A percentile compares a stretch with the other conserved stretches of the same genome.
Conservation (phyloP, 1,284 basidiomycete genomes). For the Rhodotorula sp. region DNA sequence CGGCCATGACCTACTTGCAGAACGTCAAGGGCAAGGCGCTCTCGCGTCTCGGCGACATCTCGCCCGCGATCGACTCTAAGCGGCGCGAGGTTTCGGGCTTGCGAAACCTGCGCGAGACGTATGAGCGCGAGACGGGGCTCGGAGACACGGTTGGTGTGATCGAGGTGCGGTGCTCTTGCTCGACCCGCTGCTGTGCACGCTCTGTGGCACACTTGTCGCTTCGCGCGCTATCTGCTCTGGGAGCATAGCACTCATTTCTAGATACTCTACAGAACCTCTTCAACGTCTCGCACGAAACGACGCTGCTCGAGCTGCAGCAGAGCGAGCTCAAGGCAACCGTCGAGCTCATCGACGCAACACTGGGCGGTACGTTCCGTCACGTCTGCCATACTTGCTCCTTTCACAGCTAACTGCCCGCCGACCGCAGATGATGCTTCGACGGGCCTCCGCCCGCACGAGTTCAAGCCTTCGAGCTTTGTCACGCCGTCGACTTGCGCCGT, state of each 20-base stretch:
- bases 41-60: conserved; percentile 63
- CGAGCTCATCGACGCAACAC: conserved; percentile 62
- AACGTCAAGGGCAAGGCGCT: conserved; percentile 32
- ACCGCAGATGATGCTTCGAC: conserved; percentile 62
- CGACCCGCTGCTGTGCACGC: conserved; percentile 2
- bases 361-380: conserved; percentile 50
- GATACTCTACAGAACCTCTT: conserved; percentile 60
- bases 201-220: not conserved
- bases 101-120: conserved; percentile 58
- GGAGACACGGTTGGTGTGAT: conserved; percentile 64
- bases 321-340: conserved; percentile 62
- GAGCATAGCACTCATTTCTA: not conserved
- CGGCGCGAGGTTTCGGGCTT: conserved; percentile 63
- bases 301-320: conserved; percentile 61
- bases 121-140: conserved; percentile 58
- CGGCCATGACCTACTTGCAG: conserved; percentile 27
- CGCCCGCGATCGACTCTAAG: conserved; percentile 61
- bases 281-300: conserved; percentile 64
- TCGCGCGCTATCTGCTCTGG: not conserved
- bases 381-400: conserved; percentile 5
- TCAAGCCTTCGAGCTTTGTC: conserved; percentile 78
- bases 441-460: conserved; percentile 61
- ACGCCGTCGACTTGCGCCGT: conserved; percentile 77
- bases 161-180: conserved; percentile 57
- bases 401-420: conserved; percentile 1